Evolutionary conservation across 2,329 filamentous ascomycete genomes (phyloP), one percentile per base, ranked within the genome.

Genomic region (Trichophyton schoenleinii): DNA sequence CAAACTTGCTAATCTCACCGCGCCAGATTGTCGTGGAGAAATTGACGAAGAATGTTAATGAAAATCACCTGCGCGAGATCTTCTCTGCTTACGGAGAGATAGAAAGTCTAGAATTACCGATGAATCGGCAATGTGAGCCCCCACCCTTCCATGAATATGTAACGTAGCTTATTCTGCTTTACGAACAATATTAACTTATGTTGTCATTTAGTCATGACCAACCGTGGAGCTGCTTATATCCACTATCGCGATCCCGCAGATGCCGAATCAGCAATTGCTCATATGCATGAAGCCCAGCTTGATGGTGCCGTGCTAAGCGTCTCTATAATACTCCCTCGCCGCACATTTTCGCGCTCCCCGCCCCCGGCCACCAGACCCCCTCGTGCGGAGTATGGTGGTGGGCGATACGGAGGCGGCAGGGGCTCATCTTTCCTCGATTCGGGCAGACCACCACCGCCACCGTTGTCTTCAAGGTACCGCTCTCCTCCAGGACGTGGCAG

Each of bases 211-310:
- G 89, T 88, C 78, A 87, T 88, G 72, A 91, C 86, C 60, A 97
- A 97, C 70, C 87, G 92, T 62, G 92, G 94, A 55, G 95, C 90
- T 31, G 94, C 92, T 36, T 97, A 96, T 73, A 91, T 97, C 65
- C 80, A 96, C 48, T 99, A 87, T 74, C 79, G 84, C 60, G 81
- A 87, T 66, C 83, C 91, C 65, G 79, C 83, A 58, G 87, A 92
- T 65, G 92, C 94, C 25, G 90, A 96, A 74, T 80, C 85, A 13
- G 94, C 94, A 31, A 95, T 96, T 67, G 85, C 91, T 18, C 89
- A 95, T 72, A 97, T 99, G 94, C 94, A 99, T 74, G 94, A 99
- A 76, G 90, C 89, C n/a, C 89, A 95, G 70, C 77, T 96, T 31
- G 91, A 96, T 73, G 91, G 91, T 59, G 84, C 86, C 22, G 80